Conservation (phyloP, 805 yeast species). For the Limtongia smithiae region DNA sequence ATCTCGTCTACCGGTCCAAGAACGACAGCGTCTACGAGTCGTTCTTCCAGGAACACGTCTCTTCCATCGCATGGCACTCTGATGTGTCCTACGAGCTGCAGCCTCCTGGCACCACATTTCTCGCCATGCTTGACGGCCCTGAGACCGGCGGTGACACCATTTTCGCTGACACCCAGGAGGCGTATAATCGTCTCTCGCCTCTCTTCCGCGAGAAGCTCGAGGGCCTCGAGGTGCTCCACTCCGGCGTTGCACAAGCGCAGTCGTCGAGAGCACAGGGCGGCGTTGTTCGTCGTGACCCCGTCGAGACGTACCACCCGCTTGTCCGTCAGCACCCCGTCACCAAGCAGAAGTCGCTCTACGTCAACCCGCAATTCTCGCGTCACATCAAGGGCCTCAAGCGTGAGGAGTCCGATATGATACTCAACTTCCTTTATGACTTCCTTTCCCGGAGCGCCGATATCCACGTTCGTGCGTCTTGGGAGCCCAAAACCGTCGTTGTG, state of each 20-base stretch:
- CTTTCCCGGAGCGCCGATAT: constrained; percentile 48
- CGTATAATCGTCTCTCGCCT: constrained; percentile 68
- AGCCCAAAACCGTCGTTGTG: constrained; percentile 48
- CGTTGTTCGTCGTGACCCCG: constrained; percentile 48
- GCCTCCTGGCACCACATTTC: constrained; percentile 69
- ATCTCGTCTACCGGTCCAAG: constrained; percentile 53
- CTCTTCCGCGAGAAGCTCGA: constrained; percentile 54
- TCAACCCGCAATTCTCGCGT: constrained; percentile 50
- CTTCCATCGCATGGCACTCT: constrained; percentile 56
- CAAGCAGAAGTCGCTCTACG: constrained; percentile 44
- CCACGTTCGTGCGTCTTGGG: constrained; percentile 53
- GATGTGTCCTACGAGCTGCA: constrained; percentile 72
- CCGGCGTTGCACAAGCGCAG: constrained; percentile 52
- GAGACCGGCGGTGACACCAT: constrained; percentile 76
- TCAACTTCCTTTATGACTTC: constrained; percentile 52
- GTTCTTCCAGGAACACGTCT: constrained; percentile 30
- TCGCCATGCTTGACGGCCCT: constrained; percentile 58
- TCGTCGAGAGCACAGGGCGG: constrained; percentile 42
- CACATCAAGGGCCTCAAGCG: constrained; percentile 67
- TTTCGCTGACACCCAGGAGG: constrained; percentile 67
- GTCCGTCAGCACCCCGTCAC: constrained; percentile 52
- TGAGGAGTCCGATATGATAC: constrained; percentile 62
- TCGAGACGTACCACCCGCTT: constrained; percentile 47
- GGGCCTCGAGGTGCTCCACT: constrained; percentile 64
- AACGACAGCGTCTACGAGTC: constrained; percentile 35